Evolutionary conservation across 768 basidiomycete genomes (phyloP).

Genomic region (Suillus cothurnatus): DNA sequence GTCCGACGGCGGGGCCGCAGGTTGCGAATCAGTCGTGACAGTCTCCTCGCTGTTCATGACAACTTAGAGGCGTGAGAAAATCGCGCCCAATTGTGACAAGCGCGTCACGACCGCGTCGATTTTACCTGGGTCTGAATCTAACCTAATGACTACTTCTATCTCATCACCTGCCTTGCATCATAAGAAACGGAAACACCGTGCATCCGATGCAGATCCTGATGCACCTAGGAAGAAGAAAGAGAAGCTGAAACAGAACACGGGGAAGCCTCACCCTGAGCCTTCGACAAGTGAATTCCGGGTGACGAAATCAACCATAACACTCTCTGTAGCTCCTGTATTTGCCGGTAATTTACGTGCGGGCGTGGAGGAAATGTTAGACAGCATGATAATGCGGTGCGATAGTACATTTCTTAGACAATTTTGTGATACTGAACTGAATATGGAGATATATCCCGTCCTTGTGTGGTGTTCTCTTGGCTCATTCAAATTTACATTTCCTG

Average conservation of each 20-base stretch:
- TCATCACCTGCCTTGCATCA: conserved; percentile 5
- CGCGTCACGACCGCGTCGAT: no score
- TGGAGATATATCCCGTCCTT: conserved; percentile 88
- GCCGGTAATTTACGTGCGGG: conserved; percentile 71
- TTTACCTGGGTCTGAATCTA: not conserved
- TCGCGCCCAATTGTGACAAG: no score
- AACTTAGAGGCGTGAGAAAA: not conserved
- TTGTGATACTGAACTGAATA: conserved; percentile 5
- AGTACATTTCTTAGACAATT: not conserved
- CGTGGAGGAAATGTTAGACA: conserved; percentile 88
- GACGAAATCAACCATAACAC: conserved; percentile 62
- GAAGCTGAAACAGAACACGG: conserved; percentile 31
- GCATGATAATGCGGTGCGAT: conserved; percentile 90
- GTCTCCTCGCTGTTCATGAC: not conserved
- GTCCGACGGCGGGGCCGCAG: conserved; percentile 19
- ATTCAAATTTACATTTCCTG: conserved; percentile 75
- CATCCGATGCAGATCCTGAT: conserved; percentile 24
- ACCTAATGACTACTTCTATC: conserved; percentile 9
- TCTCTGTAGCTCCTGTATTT: conserved; percentile 84
- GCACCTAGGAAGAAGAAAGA: conserved; percentile 37
- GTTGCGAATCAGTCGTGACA: not conserved
- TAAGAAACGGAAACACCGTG: conserved; percentile 44
- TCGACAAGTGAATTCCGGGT: conserved; percentile 55
- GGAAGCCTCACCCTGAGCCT: conserved; percentile 36
- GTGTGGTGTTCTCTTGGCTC: conserved; percentile 83